These are phyloP conservation scores for Aspergillus candidus DNA, from an alignment of 2,329 filamentous ascomycete genomes.

Conservation along the genomic window DNA sequence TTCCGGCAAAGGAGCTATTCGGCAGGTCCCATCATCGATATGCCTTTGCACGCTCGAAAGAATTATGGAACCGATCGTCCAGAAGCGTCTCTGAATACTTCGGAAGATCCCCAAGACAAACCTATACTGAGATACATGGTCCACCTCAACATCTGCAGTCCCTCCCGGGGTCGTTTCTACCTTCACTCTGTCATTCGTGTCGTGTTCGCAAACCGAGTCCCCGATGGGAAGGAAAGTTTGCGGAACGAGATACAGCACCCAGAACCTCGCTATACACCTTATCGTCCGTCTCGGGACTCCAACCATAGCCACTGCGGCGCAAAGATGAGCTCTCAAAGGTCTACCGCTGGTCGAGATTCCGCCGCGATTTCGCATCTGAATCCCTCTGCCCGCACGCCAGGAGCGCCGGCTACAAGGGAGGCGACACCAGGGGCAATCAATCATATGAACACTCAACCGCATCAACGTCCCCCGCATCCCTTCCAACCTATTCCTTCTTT, in stretches of 20 bases:
- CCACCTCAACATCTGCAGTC: slow-evolving; percentile 88
- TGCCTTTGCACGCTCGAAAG: slow-evolving; percentile 44
- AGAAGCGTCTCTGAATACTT: slow-evolving; percentile 47
- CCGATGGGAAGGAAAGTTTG: slow-evolving; percentile 88
- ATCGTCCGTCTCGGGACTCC: slow-evolving; percentile 59
- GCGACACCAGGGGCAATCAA: background rate
- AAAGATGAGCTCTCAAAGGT: slow-evolving; percentile 50
- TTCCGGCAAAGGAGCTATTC: slow-evolving; percentile 92
- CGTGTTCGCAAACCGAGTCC: slow-evolving; percentile 93
- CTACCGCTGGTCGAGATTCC: slow-evolving; percentile 47
- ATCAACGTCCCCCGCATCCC: slow-evolving; percentile 10
- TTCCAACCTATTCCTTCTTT: slow-evolving; percentile 16
- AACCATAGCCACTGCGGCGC: slow-evolving; percentile 38
- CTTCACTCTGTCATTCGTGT: slow-evolving; percentile 88
- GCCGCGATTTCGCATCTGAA: slow-evolving; percentile 8
- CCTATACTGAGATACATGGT: slow-evolving; percentile 83
- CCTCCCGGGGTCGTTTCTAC: slow-evolving; percentile 75
- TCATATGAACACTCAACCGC: background rate
- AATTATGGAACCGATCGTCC: slow-evolving; percentile 48
- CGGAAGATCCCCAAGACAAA: slow-evolving; percentile 41
- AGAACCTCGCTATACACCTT: slow-evolving; percentile 77
- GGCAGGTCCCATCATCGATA: slow-evolving; percentile 74
- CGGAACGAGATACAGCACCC: slow-evolving; percentile 84
- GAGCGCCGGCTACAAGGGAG: background rate
- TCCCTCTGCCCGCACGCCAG: slow-evolving; percentile 2